phyloP scores from a whole-genome alignment of 352 stramenopile species.

The Phytophthora boehmeriae region DNA sequence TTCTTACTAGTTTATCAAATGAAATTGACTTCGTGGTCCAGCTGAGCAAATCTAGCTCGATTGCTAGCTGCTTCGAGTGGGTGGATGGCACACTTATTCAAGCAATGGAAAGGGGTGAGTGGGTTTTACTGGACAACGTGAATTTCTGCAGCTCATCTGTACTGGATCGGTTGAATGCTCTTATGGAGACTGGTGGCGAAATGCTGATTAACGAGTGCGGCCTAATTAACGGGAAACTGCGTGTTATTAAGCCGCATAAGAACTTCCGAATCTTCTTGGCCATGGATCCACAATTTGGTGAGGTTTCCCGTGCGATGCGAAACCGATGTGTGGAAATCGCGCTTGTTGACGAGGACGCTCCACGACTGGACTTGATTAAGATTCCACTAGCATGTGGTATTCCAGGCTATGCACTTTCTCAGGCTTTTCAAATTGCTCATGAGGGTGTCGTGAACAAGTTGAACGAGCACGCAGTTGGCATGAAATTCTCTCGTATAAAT shows the following conservation, averaged over 20 bases:
- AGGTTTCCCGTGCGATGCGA: conserved; percentile 99
- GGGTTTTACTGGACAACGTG: conserved; percentile 99
- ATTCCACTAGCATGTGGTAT: conserved; percentile 65
- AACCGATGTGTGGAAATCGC: conserved; percentile 99
- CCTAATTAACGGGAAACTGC: conserved; percentile 87
- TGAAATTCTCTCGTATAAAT: conserved; percentile 55
- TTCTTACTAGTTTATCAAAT: conserved; percentile 22
- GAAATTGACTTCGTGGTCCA: conserved; percentile 49
- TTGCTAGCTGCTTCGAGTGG: conserved; percentile 96
- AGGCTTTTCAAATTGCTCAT: conserved; percentile 68
- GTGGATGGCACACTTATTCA: conserved; percentile 98
- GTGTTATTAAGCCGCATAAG: conserved; percentile 96
- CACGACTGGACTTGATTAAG: conserved; percentile 70
- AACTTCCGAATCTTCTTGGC: conserved; percentile 99
- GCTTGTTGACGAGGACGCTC: conserved; percentile 51
- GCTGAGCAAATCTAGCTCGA: conserved; percentile 67
- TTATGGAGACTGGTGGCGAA: conserved; percentile 98
- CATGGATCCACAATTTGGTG: conserved; percentile 96
- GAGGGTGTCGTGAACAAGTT: conserved; percentile 50
- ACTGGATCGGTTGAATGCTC: conserved; percentile 99
- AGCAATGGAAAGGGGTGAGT: conserved; percentile 98
- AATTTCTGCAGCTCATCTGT: conserved; percentile 99
- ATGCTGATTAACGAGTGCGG: conserved; percentile 99
- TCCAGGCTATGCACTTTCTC: conserved; percentile 67
- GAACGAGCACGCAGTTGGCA: conserved; percentile 18